These are phyloP conservation scores for Suhomyces wounanorum DNA, from an alignment of 1,139 yeast genomes.

Conservation along the genomic window DNA sequence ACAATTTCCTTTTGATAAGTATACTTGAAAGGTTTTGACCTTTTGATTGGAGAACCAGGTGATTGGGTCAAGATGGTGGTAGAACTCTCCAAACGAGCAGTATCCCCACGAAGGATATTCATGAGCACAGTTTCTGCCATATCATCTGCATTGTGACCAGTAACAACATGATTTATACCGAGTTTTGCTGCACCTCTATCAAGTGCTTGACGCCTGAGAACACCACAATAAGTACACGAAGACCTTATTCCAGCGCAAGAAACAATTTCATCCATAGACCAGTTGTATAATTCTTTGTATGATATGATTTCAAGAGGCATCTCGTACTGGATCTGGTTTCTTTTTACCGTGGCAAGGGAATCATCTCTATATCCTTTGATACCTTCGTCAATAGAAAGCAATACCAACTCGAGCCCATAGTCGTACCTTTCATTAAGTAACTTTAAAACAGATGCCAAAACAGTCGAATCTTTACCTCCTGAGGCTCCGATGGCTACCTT, in stretches of 20 bases:
- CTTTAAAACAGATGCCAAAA: slow-evolving; percentile 84
- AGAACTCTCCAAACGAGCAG: slow-evolving; percentile 88
- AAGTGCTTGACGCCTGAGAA: slow-evolving; percentile 90
- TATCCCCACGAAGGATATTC: slow-evolving; percentile 95
- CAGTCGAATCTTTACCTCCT: slow-evolving; percentile 98
- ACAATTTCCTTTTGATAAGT: slow-evolving; percentile 97
- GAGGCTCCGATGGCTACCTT: slow-evolving; percentile 96
- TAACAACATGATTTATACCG: slow-evolving; percentile 86
- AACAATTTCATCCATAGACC: slow-evolving; percentile 99
- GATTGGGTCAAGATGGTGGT: slow-evolving; percentile 83
- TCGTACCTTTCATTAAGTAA: slow-evolving; percentile 83
- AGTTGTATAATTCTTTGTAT: slow-evolving; percentile 82
- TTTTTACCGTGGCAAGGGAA: slow-evolving; percentile 91
- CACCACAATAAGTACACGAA: slow-evolving; percentile 98
- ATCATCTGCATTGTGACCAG: slow-evolving; percentile 99
- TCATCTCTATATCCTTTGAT: slow-evolving; percentile 97
- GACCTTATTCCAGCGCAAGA: slow-evolving; percentile 92
- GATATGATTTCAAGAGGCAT: slow-evolving; percentile 90
- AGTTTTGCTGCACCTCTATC: slow-evolving; percentile 95
- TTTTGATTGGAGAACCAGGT: slow-evolving; percentile 75
- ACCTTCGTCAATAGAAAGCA: slow-evolving; percentile 93
- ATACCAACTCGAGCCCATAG: slow-evolving; percentile 80
- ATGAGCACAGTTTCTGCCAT: slow-evolving; percentile 97
- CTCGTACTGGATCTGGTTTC: slow-evolving; percentile 85
- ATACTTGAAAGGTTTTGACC: slow-evolving; percentile 95